Conservation (phyloP, 441 rosid species). For the Adansonia madagascariensis region DNA sequence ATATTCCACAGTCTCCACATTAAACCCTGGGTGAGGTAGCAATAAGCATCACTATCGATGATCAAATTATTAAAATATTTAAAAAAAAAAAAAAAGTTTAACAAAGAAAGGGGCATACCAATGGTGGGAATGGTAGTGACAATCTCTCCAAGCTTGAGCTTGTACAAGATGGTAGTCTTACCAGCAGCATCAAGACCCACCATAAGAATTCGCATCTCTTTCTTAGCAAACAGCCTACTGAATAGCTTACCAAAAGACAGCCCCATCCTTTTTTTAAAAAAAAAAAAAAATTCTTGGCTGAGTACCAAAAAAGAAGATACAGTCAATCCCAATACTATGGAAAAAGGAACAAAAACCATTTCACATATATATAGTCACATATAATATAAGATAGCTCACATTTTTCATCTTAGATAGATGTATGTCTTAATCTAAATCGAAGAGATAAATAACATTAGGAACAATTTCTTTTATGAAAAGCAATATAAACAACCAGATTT, state of each 20-base stretch:
- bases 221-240: constrained; percentile 83
- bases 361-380: not conserved
- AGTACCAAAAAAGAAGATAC: not conserved
- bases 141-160: constrained; percentile 73
- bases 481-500: not conserved
- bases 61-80: not conserved
- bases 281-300: constrained; percentile 29
- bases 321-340: not conserved
- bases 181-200: constrained; percentile 98
- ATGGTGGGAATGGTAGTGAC: constrained; percentile 70
- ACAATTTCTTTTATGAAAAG: not conserved
- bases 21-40: constrained; percentile 53
- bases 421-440: not conserved
- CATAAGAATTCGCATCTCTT: constrained; percentile 95
- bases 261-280: constrained; percentile 46
- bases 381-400: not conserved
- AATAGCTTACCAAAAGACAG: constrained; percentile 65
- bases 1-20: constrained; percentile 86
- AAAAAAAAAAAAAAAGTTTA: not conserved
- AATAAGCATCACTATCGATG: constrained; percentile 17
- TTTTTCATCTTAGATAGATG: not conserved
- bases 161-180: constrained; percentile 71
- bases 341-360: not conserved
- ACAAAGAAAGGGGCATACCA: constrained; percentile 37
- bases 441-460: not conserved